These are phyloP conservation scores for Xerocomellus amylosporus DNA, from an alignment of 768 basidiomycete genomes.

Conservation along the genomic window DNA sequence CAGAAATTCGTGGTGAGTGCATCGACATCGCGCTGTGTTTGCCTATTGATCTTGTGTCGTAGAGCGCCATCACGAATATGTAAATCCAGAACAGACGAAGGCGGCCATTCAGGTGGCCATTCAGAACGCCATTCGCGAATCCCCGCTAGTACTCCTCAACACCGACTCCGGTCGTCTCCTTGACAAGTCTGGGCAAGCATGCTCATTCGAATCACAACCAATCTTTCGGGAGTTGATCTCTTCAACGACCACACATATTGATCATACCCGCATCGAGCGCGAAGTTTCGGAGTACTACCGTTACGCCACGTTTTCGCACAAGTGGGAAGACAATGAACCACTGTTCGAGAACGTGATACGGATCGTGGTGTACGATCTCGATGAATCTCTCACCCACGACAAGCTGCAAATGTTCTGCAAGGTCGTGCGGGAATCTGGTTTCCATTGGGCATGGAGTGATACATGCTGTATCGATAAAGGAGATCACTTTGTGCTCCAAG, in stretches of 20 bases:
- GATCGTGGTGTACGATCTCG: background rate
- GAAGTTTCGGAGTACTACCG: background rate
- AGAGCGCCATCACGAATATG: background rate
- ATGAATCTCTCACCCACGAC: background rate
- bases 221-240: conserved; percentile 1
- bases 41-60: background rate
- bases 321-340: background rate
- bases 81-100: background rate
- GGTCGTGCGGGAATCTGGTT: background rate
- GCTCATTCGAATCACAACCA: background rate
- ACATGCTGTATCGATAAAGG: background rate
- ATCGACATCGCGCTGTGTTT: background rate
- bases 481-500: background rate
- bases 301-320: background rate
- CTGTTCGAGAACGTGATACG: background rate
- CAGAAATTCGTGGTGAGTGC: background rate
- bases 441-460: background rate
- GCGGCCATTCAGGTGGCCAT: background rate
- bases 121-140: background rate
- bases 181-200: background rate
- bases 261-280: background rate
- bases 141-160: conserved; percentile 3
- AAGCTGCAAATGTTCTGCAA: background rate
- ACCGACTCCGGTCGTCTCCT: background rate
- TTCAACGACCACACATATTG: background rate